phyloP scores from a whole-genome alignment of 805 yeast species.

The Ogataea paradorogensis region DNA sequence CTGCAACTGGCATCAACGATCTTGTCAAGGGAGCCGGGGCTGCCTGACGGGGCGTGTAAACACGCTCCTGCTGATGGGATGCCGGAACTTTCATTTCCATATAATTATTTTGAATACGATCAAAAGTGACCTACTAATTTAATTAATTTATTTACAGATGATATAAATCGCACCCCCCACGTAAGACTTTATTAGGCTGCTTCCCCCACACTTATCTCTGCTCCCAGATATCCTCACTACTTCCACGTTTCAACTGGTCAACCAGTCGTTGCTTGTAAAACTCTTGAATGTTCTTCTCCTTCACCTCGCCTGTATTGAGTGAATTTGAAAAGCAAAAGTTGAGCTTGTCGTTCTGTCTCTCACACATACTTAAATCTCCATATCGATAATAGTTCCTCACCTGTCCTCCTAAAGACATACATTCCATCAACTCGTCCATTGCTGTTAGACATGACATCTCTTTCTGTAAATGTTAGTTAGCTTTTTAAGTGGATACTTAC shows the following conservation, averaged over 20 bases:
- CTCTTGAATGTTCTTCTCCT: constrained; percentile 52
- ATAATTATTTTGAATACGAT: constrained; percentile 1
- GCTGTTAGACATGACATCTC: constrained; percentile 73
- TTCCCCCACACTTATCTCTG: constrained; percentile 15
- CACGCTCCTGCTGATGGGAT: constrained; percentile 3
- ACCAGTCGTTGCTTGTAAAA: constrained; percentile 66
- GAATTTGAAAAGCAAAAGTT: constrained; percentile 71
- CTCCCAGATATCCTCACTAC: constrained; percentile 86
- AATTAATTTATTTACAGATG: constrained; percentile 6
- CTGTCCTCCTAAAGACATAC: constrained; percentile 92
- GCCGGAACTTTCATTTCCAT: constrained; percentile 10
- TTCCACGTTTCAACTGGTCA: constrained; percentile 62
- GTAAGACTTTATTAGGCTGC: not conserved
- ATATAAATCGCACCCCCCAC: not conserved
- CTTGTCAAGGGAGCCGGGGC: not conserved
- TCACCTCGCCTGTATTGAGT: constrained; percentile 52
- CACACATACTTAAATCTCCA: constrained; percentile 75
- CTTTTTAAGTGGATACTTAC: constrained; percentile 22
- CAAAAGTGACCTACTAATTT: not conserved
- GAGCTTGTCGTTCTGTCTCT: constrained; percentile 65
- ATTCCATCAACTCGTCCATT: constrained; percentile 79
- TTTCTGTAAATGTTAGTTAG: constrained; percentile 21
- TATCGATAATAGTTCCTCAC: constrained; percentile 77
- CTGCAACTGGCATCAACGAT: not conserved
- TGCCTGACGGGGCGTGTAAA: not conserved